phyloP scores from a whole-genome alignment of 768 basidiomycete genomes.

The Naganishia onofrii region DNA sequence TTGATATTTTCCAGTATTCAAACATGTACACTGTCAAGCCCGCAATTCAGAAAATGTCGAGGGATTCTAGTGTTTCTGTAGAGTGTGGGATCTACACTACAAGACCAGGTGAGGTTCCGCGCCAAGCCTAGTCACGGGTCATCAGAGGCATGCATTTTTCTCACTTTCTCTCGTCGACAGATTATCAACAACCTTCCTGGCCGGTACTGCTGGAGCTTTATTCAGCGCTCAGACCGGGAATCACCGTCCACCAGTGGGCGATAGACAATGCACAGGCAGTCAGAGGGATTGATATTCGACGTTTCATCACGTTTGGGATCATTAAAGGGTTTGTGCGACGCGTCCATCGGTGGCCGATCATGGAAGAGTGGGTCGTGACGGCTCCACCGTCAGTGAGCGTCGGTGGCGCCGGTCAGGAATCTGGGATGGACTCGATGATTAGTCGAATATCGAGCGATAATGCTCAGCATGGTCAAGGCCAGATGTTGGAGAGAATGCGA shows the following conservation, averaged over 20 bases:
- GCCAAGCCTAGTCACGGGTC: too few species aligned
- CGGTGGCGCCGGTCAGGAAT: conserved; percentile 25
- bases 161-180: conserved; percentile 25
- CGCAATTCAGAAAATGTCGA: conserved; percentile 80
- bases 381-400: conserved; percentile 3
- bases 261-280: conserved; percentile 67
- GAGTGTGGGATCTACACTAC: conserved; percentile 94
- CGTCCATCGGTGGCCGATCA: conserved; percentile 87
- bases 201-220: conserved; percentile 81
- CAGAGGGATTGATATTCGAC: conserved; percentile 78
- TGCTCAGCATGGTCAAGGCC: not conserved
- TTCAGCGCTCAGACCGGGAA: conserved; percentile 76
- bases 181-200: conserved; percentile 70
- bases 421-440: conserved; percentile 34
- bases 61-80: conserved; percentile 74
- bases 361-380: conserved; percentile 25
- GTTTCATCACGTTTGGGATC: conserved; percentile 96
- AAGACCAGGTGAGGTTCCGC: conserved; percentile 61
- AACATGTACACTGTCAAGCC: conserved; percentile 93
- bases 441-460: conserved; percentile 42
- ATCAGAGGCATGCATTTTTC: conserved; percentile 8
- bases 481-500: conserved; percentile 28
- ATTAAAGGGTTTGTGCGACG: conserved; percentile 96
- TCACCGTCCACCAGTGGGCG: conserved; percentile 85
- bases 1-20: conserved; percentile 96